Percentiles rank a stretch among this genome's conserved stretches.
These are phyloP conservation scores for Cylindrotheca closterium DNA, from an alignment of 108 stramenopile genomes.

Conservation along the genomic window DNA sequence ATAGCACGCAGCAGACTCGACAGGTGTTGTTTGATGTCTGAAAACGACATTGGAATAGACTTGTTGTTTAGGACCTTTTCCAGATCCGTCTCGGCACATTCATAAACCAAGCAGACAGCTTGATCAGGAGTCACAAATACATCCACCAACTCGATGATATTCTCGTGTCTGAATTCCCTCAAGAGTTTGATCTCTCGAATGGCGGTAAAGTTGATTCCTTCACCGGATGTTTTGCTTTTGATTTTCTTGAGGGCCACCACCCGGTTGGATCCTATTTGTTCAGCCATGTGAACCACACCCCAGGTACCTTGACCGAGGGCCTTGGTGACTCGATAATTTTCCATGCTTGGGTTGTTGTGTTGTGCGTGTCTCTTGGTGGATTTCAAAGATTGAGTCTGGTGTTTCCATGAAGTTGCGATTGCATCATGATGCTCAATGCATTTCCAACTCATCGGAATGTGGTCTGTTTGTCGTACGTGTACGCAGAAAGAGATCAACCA, in stretches of 20 bases:
- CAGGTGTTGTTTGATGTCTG: constrained; percentile 86
- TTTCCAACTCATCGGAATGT: too few relatives aligned
- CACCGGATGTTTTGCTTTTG: constrained; percentile 83
- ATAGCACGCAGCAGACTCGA: constrained; percentile 69
- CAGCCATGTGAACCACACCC: constrained; percentile 90
- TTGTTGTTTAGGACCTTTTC: constrained; percentile 87
- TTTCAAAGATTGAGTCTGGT: too few relatives aligned
- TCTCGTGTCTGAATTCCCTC: constrained; percentile 91
- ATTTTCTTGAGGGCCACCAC: constrained; percentile 91
- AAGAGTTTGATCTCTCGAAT: constrained; percentile 94
- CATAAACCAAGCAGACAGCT: constrained; percentile 88
- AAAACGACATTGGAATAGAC: constrained; percentile 71
- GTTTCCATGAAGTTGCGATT: too few relatives aligned
- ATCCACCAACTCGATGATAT: constrained; percentile 89
- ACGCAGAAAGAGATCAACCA: too few relatives aligned
- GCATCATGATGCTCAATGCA: too few relatives aligned
- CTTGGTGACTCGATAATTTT: constrained; percentile 80
- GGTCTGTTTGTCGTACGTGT: too few relatives aligned
- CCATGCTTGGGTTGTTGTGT: too few relatives aligned
- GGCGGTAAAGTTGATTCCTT: constrained; percentile 94
- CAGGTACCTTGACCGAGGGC: constrained; percentile 91
- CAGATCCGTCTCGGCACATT: constrained; percentile 89
- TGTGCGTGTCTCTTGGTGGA: too few relatives aligned
- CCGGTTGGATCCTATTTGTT: constrained; percentile 83
- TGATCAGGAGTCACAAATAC: constrained; percentile 83